Evolutionary conservation across 768 basidiomycete species (phyloP).

Genomic region (Neoboletus subvelutipes): DNA sequence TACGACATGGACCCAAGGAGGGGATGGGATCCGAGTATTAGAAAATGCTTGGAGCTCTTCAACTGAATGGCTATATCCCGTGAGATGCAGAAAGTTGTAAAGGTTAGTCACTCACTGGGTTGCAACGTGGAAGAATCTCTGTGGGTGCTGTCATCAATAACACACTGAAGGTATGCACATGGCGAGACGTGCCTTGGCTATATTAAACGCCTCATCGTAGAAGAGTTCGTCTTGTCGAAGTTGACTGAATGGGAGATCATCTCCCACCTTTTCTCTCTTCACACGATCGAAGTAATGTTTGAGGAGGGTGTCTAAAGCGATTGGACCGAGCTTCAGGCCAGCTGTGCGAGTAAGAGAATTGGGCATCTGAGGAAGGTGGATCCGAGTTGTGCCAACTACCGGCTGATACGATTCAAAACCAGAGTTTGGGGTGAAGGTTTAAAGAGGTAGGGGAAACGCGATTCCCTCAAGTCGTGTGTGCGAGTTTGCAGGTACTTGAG

Average conservation of each 20-base stretch:
- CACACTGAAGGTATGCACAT: not conserved
- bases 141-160: not conserved
- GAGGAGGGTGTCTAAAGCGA: constrained; percentile 74
- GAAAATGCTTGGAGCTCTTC: constrained; percentile 80
- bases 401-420: not conserved
- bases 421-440: not conserved
- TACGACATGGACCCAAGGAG: constrained; percentile 79
- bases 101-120: constrained; percentile 49
- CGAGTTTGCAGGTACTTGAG: too few relatives aligned
- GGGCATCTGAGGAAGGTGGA: constrained; percentile 23
- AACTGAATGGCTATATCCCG: constrained; percentile 63
- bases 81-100: not conserved
- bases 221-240: constrained; percentile 73
- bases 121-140: constrained; percentile 77
- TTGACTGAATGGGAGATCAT: constrained; percentile 42
- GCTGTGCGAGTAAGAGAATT: constrained; percentile 64
- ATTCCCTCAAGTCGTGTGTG: not conserved
- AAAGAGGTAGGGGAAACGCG: not conserved
- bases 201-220: constrained; percentile 77
- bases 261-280: constrained; percentile 40
- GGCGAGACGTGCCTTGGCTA: constrained; percentile 57
- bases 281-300: constrained; percentile 80
- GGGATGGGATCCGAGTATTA: constrained; percentile 79
- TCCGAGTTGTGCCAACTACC: not conserved
- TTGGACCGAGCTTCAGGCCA: constrained; percentile 65